A percentile compares a stretch with the other conserved stretches of the same genome.
These are phyloP conservation scores for Fusarium beomiforme DNA, from an alignment of 2,329 filamentous ascomycete species.

Conservation along the genomic window DNA sequence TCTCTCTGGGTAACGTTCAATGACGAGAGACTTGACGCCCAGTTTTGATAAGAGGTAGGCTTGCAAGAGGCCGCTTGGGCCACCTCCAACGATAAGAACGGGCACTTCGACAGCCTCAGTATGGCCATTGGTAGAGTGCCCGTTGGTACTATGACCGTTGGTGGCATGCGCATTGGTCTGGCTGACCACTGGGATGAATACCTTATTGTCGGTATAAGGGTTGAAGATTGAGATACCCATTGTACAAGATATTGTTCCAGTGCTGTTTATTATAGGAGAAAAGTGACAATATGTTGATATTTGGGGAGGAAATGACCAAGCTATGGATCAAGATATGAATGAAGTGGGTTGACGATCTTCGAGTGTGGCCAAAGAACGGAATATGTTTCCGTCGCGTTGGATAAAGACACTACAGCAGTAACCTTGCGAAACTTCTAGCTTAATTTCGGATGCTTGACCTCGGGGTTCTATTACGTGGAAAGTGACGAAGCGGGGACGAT, in stretches of 20 bases:
- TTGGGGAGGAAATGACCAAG: too few relatives aligned
- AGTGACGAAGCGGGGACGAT: too few relatives aligned
- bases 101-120: neutral
- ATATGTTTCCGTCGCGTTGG: too few relatives aligned
- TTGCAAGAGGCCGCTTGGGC: neutral
- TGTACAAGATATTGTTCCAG: neutral
- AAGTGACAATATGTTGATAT: too few relatives aligned
- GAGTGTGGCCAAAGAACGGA: too few relatives aligned
- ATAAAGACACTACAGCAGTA: too few relatives aligned
- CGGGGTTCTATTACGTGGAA: too few relatives aligned
- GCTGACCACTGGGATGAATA: neutral
- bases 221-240: neutral
- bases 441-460: too few relatives aligned
- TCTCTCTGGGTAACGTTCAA: rapidly evolving
- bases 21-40: rapidly evolving
- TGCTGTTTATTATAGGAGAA: too few relatives aligned
- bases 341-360: too few relatives aligned
- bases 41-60: neutral
- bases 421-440: too few relatives aligned
- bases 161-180: neutral
- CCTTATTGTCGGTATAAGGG: neutral
- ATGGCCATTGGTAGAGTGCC: neutral
- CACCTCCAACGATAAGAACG: neutral
- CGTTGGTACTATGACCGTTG: neutral
- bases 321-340: too few relatives aligned